Percentiles rank a stretch among this genome's conserved stretches.
These are phyloP conservation scores for Xylaria sp. DNA, from an alignment of 2,329 filamentous ascomycete genomes.

Conservation along the genomic window DNA sequence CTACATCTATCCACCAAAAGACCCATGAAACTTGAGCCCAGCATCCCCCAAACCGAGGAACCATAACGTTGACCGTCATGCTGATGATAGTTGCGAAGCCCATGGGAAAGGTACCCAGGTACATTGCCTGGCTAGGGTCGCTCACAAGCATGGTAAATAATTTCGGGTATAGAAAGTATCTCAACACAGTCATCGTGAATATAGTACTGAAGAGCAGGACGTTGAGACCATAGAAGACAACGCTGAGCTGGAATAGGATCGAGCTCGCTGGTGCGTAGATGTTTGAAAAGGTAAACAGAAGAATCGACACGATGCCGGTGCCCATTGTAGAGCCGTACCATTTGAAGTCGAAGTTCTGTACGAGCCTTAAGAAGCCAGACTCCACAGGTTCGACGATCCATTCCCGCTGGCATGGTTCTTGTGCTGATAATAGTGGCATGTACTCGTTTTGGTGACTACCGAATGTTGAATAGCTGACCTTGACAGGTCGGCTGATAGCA, in stretches of 20 bases:
- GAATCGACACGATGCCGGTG: slow-evolving; percentile 69
- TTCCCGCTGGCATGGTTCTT: neutral
- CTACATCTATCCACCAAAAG: slow-evolving; percentile 63
- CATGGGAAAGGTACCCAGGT: slow-evolving; percentile 73
- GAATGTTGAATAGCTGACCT: slow-evolving; percentile 9
- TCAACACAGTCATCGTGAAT: slow-evolving; percentile 57
- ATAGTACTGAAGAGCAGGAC: slow-evolving; percentile 62
- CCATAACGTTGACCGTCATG: slow-evolving; percentile 63
- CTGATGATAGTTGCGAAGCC: slow-evolving; percentile 71
- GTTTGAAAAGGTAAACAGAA: slow-evolving; percentile 55
- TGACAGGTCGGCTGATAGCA: neutral
- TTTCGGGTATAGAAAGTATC: slow-evolving; percentile 69
- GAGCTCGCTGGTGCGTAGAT: slow-evolving; percentile 11
- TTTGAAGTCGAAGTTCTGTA: slow-evolving; percentile 27
- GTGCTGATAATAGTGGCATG: neutral
- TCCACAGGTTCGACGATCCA: slow-evolving; percentile 23
- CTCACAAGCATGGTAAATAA: slow-evolving; percentile 70
- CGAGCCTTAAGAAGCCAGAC: slow-evolving; percentile 17
- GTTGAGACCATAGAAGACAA: slow-evolving; percentile 67
- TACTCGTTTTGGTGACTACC: neutral
- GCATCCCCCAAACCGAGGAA: slow-evolving; percentile 62
- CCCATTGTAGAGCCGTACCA: slow-evolving; percentile 70
- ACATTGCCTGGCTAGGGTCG: slow-evolving; percentile 71
- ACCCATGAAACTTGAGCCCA: slow-evolving; percentile 63
- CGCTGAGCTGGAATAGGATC: slow-evolving; percentile 64